These are phyloP conservation scores for Vanrija humicola DNA, from an alignment of 1,284 basidiomycete genomes.

Conservation along the genomic window DNA sequence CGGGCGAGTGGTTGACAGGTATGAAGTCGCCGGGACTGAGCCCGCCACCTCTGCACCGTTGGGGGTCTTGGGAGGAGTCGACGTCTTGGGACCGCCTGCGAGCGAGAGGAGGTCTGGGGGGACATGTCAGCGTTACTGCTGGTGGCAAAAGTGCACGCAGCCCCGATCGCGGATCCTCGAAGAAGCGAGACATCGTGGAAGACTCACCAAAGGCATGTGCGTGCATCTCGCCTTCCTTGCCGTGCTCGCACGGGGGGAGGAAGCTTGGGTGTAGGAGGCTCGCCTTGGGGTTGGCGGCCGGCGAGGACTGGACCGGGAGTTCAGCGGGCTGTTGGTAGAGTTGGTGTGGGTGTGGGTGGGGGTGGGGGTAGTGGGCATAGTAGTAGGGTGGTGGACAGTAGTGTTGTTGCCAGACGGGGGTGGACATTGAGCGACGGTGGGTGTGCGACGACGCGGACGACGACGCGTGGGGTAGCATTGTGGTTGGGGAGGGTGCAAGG, in stretches of 20 bases:
- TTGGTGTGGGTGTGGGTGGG: not conserved
- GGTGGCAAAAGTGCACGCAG: not conserved
- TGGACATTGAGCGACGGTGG: not conserved
- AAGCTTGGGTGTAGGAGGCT: constrained; percentile 41
- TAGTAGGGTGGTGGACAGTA: not conserved
- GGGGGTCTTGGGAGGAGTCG: constrained; percentile 1
- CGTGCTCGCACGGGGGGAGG: constrained; percentile 42
- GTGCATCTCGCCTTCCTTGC: constrained; percentile 40
- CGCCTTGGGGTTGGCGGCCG: constrained; percentile 17
- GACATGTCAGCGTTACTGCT: too few relatives aligned
- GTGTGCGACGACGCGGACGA: too few relatives aligned
- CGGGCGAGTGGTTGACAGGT: constrained; percentile 35
- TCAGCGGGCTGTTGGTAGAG: constrained; percentile 8
- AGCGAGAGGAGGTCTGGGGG: constrained; percentile 38
- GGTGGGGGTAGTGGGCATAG: too few relatives aligned
- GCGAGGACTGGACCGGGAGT: constrained; percentile 2
- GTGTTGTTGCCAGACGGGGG: not conserved
- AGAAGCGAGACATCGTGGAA: not conserved
- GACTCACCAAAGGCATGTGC: constrained; percentile 45
- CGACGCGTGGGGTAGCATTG: not conserved
- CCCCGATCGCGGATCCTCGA: not conserved
- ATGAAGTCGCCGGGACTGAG: constrained; percentile 36
- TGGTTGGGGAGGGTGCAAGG: too few relatives aligned
- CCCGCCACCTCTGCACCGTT: constrained; percentile 13
- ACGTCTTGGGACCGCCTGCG: constrained; percentile 11